A percentile compares a stretch with the other conserved stretches of the same genome.
These are phyloP conservation scores for Harringtonia aguacate DNA, from an alignment of 2,329 filamentous ascomycete genomes.

Conservation along the genomic window DNA sequence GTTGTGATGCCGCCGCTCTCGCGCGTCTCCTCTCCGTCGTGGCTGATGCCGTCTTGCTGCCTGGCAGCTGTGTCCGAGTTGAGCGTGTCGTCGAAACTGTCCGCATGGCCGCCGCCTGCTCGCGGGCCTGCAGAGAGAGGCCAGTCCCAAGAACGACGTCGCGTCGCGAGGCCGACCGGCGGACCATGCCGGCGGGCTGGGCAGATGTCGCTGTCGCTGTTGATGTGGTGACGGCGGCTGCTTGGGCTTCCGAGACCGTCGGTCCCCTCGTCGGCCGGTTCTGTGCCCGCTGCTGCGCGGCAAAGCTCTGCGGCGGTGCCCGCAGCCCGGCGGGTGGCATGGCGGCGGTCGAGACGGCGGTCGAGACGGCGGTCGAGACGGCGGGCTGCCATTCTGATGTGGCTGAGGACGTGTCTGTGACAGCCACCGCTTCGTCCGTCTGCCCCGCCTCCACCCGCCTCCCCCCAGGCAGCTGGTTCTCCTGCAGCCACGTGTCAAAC, in stretches of 20 bases:
- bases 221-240: background rate
- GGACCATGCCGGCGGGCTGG: background rate
- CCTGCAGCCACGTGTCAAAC: slow-evolving; percentile 49
- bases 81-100: slow-evolving; percentile 1
- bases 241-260: background rate
- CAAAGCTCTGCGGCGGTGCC: slow-evolving; percentile 53
- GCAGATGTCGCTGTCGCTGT: background rate
- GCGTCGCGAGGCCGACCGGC: slow-evolving; percentile 6
- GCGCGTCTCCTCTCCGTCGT: no score
- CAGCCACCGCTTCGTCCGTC: no score
- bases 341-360: no score
- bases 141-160: slow-evolving; percentile 10
- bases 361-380: no score
- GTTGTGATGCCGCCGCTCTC: background rate
- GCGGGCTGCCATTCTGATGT: background rate
- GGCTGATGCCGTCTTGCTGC: background rate
- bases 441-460: no score
- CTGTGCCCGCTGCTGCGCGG: slow-evolving; percentile 53
- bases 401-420: slow-evolving; percentile 7
- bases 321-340: slow-evolving; percentile 27
- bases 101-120: slow-evolving; percentile 3
- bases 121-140: slow-evolving; percentile 13
- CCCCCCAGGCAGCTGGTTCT: slow-evolving; percentile 37
- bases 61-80: background rate
- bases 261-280: slow-evolving; percentile 25